A percentile compares a stretch with the other conserved stretches of the same genome.
phyloP scores from a whole-genome alignment of 768 basidiomycete species.

The Tylopilus vinaceipallidus region DNA sequence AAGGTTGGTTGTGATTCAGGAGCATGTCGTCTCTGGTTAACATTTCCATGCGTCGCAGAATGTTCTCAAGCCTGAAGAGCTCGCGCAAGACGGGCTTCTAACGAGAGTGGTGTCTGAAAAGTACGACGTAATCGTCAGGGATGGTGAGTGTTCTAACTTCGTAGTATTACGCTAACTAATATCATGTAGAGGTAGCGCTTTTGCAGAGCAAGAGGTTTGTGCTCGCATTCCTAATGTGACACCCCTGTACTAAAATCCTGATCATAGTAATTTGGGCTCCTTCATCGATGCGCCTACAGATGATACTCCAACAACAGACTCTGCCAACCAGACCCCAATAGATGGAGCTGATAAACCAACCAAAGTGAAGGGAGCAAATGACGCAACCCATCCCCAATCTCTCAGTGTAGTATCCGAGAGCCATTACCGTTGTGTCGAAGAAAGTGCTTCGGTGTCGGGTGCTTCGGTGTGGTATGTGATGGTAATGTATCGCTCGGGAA shows the following conservation, averaged over 20 bases:
- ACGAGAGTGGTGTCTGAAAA: constrained; percentile 10
- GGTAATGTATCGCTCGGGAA: background rate
- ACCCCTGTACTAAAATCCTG: too few species aligned
- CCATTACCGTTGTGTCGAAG: constrained; percentile 17
- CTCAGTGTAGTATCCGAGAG: constrained; percentile 28
- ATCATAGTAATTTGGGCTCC: constrained; percentile 2
- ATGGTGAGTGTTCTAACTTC: constrained; percentile 9
- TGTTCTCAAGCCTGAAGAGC: constrained; percentile 10
- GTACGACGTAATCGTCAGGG: constrained; percentile 5
- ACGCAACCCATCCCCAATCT: constrained; percentile 1
- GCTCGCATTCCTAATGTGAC: too few species aligned
- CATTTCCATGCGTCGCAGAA: background rate
- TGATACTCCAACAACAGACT: too few species aligned
- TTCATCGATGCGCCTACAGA: background rate
- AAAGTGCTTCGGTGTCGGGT: background rate
- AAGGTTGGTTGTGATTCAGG: constrained; percentile 4
- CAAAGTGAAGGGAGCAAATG: background rate
- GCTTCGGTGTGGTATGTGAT: constrained; percentile 10
- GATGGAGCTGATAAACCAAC: background rate
- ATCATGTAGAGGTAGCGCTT: constrained; percentile 17
- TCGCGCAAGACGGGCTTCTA: constrained; percentile 10
- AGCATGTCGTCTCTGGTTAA: background rate
- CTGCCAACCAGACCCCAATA: too few species aligned
- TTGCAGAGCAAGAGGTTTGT: constrained; percentile 17
- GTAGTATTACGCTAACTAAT: background rate